These are phyloP conservation scores for Neurospora sp. DNA, from an alignment of 495 filamentous ascomycete genomes.

Conservation along the genomic window DNA sequence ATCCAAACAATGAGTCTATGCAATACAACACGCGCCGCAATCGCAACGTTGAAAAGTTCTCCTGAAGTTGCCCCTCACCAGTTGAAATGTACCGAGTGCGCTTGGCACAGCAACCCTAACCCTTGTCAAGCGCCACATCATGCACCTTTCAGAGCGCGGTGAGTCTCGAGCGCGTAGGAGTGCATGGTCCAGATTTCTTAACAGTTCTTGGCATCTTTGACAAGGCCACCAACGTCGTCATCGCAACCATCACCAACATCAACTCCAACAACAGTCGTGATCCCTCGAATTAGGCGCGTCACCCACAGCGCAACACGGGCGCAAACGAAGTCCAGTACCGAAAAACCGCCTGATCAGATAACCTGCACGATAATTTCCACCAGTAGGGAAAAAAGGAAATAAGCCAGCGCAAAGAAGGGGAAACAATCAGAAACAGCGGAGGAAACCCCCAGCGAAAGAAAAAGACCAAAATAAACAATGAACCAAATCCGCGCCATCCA, in stretches of 20 bases:
- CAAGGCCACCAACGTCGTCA: not conserved
- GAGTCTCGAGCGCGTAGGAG: not conserved
- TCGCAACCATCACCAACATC: not conserved
- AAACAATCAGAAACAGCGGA: not conserved
- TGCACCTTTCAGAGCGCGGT: not conserved
- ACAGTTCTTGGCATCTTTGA: not conserved
- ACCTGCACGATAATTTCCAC: not conserved
- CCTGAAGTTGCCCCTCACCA: not conserved
- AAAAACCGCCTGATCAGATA: not conserved
- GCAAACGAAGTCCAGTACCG: not conserved
- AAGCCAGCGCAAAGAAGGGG: not conserved
- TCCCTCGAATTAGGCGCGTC: not conserved
- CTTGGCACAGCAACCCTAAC: not conserved
- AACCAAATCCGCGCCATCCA: slow-evolving; percentile 88
- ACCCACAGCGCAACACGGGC: not conserved
- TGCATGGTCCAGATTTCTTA: not conserved
- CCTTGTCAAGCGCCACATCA: not conserved
- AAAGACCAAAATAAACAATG: slow-evolving; percentile 47
- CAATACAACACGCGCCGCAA: not conserved
- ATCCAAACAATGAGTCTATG: not conserved
- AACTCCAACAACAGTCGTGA: not conserved
- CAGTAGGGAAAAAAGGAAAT: too few species aligned
- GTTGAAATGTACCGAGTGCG: not conserved
- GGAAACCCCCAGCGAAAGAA: too few species aligned
- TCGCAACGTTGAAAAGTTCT: not conserved